phyloP scores from a whole-genome alignment of 73 alveolate species.

The Urostyla sp. region DNA sequence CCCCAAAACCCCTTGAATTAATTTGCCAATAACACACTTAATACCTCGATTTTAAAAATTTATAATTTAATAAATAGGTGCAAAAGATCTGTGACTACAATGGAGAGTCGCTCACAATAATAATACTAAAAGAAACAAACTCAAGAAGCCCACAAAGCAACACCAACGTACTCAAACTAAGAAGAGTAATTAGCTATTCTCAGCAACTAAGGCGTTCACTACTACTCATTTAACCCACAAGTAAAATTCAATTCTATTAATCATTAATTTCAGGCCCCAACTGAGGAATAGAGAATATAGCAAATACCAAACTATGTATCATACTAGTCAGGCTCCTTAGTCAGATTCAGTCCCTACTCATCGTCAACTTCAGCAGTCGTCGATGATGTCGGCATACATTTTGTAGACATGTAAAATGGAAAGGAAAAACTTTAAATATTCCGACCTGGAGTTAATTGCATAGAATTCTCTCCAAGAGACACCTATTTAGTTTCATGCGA shows the following conservation, averaged over 20 bases:
- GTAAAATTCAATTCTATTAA: neutral
- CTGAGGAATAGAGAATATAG: neutral
- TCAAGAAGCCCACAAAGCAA: neutral
- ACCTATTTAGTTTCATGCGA: conserved; percentile 57
- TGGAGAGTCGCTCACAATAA: conserved; percentile 15
- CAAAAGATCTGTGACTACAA: neutral
- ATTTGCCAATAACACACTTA: neutral
- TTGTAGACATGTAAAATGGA: neutral
- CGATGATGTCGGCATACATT: conserved; percentile 5
- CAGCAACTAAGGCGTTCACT: neutral
- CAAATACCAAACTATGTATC: conserved; percentile 5
- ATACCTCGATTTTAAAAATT: neutral
- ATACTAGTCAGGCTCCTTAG: neutral
- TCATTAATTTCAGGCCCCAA: neutral
- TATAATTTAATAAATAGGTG: neutral
- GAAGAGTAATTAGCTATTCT: neutral
- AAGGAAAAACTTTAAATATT: neutral
- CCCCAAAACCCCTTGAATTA: conserved; percentile 27
- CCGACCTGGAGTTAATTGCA: neutral
- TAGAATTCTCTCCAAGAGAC: conserved; percentile 13
- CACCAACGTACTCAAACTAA: neutral
- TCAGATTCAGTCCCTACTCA: conserved; percentile 10
- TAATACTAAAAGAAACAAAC: neutral
- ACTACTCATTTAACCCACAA: neutral
- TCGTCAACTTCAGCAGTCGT: conserved; percentile 3